These are phyloP conservation scores for Daldinia childiae DNA, from an alignment of 495 filamentous ascomycete species.

Conservation along the genomic window DNA sequence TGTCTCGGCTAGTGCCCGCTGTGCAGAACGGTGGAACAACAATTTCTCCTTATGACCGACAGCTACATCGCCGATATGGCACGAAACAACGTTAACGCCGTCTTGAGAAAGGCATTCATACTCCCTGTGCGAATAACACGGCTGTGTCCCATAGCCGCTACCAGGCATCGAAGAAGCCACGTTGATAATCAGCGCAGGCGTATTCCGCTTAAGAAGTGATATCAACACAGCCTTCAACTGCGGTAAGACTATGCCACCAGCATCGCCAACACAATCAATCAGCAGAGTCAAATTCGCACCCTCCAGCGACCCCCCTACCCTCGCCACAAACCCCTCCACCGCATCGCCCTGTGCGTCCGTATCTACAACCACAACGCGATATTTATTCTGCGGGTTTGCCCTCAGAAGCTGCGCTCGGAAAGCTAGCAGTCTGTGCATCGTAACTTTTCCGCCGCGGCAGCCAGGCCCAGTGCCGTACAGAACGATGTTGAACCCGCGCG, in stretches of 20 bases:
- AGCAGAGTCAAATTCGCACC: conserved; percentile 45
- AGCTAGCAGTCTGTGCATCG: conserved; percentile 46
- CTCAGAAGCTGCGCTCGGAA: conserved; percentile 35
- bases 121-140: not conserved
- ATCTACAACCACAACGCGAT: conserved; percentile 38
- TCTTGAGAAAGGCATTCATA: conserved; percentile 3
- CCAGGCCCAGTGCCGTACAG: conserved; percentile 61
- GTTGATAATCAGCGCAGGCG: conserved; percentile 39
- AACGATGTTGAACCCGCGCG: conserved; percentile 64
- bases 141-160: not conserved
- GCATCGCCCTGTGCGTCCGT: not conserved
- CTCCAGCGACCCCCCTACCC: conserved; percentile 26
- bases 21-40: conserved; percentile 32
- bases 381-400: conserved; percentile 47
- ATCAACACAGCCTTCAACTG: conserved; percentile 24
- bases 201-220: conserved; percentile 30
- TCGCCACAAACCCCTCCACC: conserved; percentile 1
- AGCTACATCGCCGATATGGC: conserved; percentile 32
- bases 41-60: not conserved
- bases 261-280: conserved; percentile 27
- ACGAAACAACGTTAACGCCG: conserved; percentile 42
- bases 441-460: conserved; percentile 17
- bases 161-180: conserved; percentile 10
- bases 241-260: not conserved
- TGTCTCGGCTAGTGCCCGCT: conserved; percentile 39